Evolutionary conservation across 305 asterid genomes (phyloP).

Genomic region (Solanum chacoense): DNA sequence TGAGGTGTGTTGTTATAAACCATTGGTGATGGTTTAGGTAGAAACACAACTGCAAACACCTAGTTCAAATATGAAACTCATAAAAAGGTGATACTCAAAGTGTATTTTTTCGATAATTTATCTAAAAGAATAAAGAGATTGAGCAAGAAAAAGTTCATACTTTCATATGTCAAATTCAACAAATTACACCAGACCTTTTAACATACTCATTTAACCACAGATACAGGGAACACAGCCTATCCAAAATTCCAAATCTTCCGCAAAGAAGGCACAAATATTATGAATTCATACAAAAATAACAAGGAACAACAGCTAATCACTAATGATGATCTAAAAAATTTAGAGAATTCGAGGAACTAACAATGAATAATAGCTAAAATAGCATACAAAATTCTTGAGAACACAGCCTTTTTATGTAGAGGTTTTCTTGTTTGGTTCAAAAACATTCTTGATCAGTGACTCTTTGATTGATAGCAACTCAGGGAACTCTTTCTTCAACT

Average conservation of each 20-base stretch:
- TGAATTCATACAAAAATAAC: not conserved
- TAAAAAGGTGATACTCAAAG: not conserved
- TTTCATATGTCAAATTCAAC: not conserved
- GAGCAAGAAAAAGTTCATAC: not conserved
- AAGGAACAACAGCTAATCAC: not conserved
- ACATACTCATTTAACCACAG: not conserved
- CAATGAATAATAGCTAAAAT: not conserved
- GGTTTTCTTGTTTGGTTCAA: constrained; percentile 56
- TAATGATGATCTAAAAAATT: not conserved
- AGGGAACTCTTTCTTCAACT: constrained; percentile 64
- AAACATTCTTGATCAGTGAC: constrained; percentile 51
- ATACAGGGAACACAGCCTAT: not conserved
- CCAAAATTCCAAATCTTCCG: not conserved
- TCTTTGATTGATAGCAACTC: constrained; percentile 59
- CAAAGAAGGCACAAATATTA: not conserved
- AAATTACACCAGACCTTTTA: not conserved
- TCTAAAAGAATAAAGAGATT: not conserved
- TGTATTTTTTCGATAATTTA: not conserved
- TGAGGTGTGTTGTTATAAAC: not conserved
- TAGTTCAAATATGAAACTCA: not conserved
- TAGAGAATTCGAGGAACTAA: not conserved
- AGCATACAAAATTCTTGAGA: not conserved
- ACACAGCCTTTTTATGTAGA: constrained; percentile 6
- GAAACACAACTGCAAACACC: not conserved
- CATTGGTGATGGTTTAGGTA: not conserved